phyloP scores from a whole-genome alignment of 192 early-diverging fungal species.

The Gonapodya sp. region DNA sequence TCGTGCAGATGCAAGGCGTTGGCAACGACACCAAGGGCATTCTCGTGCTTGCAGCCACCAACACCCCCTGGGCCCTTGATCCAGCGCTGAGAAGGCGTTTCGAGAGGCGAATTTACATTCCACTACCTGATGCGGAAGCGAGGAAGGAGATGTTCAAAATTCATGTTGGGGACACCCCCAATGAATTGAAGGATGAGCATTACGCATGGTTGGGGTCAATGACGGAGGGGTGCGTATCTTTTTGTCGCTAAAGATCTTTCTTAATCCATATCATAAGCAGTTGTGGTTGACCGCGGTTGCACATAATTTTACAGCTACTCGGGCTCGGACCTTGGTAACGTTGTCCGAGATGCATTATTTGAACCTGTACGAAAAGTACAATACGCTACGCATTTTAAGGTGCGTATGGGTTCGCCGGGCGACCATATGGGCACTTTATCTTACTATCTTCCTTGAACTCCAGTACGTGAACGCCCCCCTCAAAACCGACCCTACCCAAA shows the following conservation, averaged over 20 bases:
- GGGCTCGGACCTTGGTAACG: conserved; percentile 80
- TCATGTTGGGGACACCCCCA: conserved; percentile 44
- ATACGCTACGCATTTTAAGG: conserved; percentile 85
- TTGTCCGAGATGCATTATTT: conserved; percentile 78
- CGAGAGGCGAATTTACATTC: conserved; percentile 68
- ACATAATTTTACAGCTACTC: conserved; percentile 54
- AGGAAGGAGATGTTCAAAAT: conserved; percentile 53
- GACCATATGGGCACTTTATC: too few species aligned
- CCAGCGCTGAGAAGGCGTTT: conserved; percentile 80
- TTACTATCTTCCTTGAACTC: too few species aligned
- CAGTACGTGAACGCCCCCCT: conserved; percentile 38
- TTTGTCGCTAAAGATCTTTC: background rate
- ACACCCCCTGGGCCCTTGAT: conserved; percentile 95
- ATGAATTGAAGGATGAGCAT: conserved; percentile 47
- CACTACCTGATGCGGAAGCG: conserved; percentile 67
- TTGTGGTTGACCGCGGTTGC: too few species aligned
- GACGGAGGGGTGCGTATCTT: conserved; percentile 44
- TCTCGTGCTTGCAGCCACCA: conserved; percentile 90
- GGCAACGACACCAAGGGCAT: conserved; percentile 91
- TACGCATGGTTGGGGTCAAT: conserved; percentile 46
- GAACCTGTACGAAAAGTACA: conserved; percentile 95
- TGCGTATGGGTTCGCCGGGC: too few species aligned
- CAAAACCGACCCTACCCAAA: conserved; percentile 35
- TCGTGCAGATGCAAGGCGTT: conserved; percentile 91
- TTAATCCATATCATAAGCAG: conserved; percentile 11